These are phyloP conservation scores for Lycium ferocissimum DNA, from an alignment of 257 asterid species.

Conservation along the genomic window DNA sequence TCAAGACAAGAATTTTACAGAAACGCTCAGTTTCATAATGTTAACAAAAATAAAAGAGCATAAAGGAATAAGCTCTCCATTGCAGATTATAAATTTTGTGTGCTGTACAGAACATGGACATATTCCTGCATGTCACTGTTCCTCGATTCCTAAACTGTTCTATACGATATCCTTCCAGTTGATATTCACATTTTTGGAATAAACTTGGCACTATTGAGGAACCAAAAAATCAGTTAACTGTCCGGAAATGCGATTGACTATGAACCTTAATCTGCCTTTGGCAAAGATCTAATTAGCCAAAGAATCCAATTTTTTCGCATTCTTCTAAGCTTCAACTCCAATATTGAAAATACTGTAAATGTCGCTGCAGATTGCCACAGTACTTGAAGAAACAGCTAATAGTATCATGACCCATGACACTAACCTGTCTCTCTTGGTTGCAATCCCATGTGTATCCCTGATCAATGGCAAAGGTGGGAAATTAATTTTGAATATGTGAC, in stretches of 20 bases:
- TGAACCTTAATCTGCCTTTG: neutral
- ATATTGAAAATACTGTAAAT: conserved; percentile 62
- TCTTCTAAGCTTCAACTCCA: conserved; percentile 40
- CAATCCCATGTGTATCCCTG: conserved; percentile 76
- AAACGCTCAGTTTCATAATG: neutral
- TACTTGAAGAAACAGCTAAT: conserved; percentile 78
- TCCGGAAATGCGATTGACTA: neutral
- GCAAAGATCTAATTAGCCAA: neutral
- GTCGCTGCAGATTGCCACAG: conserved; percentile 89
- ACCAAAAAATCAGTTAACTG: neutral
- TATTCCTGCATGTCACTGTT: neutral
- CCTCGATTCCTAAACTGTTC: no score
- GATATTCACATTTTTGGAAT: conserved; percentile 2
- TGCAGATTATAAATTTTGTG: neutral
- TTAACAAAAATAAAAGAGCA: neutral
- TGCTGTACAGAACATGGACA: conserved; percentile 9
- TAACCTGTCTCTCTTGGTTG: conserved; percentile 66
- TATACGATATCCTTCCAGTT: neutral
- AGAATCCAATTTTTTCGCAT: neutral
- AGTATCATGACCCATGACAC: conserved; percentile 79
- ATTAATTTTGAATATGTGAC: neutral
- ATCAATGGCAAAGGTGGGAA: neutral
- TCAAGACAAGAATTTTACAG: neutral
- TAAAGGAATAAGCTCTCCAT: neutral
- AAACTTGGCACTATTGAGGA: neutral